Evolutionary conservation across 257 asterid species (phyloP).

Genomic region (Leptodermis oblonga): DNA sequence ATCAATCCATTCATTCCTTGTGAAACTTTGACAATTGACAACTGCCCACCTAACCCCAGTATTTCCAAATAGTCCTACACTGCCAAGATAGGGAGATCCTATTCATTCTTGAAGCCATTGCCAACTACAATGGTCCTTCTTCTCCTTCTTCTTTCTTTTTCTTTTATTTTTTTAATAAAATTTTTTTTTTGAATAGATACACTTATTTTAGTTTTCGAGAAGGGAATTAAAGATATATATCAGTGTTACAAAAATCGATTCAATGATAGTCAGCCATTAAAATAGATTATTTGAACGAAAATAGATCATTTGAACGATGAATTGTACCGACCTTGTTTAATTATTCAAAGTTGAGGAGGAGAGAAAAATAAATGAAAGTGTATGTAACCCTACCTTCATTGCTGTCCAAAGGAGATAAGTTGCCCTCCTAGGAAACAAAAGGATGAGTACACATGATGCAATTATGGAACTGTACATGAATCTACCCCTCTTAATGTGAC

Average conservation of each 20-base stretch:
- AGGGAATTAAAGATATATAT: no score
- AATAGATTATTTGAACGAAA: no score
- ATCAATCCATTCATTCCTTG: conserved; percentile 22
- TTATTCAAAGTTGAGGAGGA: no score
- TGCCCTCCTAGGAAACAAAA: conserved; percentile 64
- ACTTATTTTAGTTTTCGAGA: no score
- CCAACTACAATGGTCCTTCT: background rate
- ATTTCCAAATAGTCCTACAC: conserved; percentile 14
- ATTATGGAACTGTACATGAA: conserved; percentile 18
- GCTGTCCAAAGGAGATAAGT: conserved; percentile 48
- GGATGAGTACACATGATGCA: conserved; percentile 22
- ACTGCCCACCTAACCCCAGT: conserved; percentile 35
- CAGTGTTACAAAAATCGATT: no score
- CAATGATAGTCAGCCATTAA: no score
- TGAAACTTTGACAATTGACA: conserved; percentile 33
- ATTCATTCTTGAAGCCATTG: background rate
- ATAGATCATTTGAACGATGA: no score
- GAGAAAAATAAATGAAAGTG: background rate
- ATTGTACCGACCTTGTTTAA: no score
- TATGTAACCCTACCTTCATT: conserved; percentile 37
- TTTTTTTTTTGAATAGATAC: no score
- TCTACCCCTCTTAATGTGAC: conserved; percentile 3
- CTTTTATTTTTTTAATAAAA: no score
- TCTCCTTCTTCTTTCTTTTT: no score
- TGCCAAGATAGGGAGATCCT: conserved; percentile 3